A percentile compares a stretch with the other conserved stretches of the same genome.
Evolutionary conservation across 2,329 filamentous ascomycete genomes (phyloP).

Genomic region (Sphaerostilbella broomeana): DNA sequence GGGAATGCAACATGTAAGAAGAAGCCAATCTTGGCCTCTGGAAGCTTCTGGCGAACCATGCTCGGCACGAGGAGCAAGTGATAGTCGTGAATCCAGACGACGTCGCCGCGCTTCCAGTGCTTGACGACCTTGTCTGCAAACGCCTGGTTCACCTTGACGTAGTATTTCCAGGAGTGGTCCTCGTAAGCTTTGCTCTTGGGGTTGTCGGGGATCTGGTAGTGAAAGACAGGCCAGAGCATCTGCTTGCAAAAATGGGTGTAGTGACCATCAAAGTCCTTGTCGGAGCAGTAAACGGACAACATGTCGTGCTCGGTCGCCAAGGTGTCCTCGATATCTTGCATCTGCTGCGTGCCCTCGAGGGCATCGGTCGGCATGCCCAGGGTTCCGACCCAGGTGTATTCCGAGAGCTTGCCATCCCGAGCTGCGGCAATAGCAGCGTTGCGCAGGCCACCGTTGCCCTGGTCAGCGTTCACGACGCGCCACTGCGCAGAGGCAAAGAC

Average conservation of each 20-base stretch:
- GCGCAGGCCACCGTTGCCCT: conserved; percentile 86
- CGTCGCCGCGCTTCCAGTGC: conserved; percentile 89
- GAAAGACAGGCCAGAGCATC: conserved; percentile 95
- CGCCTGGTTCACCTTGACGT: conserved; percentile 84
- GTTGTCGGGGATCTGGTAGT: conserved; percentile 96
- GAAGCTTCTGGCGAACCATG: conserved; percentile 84
- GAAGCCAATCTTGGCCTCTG: conserved; percentile 92
- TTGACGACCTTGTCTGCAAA: conserved; percentile 87
- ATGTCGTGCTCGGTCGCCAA: conserved; percentile 77
- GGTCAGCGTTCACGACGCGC: conserved; percentile 76
- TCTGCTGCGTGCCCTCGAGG: conserved; percentile 65
- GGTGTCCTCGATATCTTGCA: conserved; percentile 74
- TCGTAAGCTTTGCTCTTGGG: conserved; percentile 98
- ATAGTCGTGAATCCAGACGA: conserved; percentile 95
- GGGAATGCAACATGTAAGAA: conserved; percentile 94
- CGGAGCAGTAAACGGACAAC: conserved; percentile 75
- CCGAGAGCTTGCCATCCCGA: conserved; percentile 60
- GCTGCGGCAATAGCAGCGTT: conserved; percentile 79
- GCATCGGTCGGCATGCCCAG: conserved; percentile 91
- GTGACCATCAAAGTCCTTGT: conserved; percentile 90
- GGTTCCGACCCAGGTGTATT: conserved; percentile 87
- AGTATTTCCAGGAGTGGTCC: conserved; percentile 94
- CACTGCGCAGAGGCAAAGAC: conserved; percentile 74
- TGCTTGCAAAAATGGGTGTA: conserved; percentile 97
- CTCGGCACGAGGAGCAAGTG: conserved; percentile 81